Conservation (phyloP, 768 basidiomycete genomes). For the Rhodotorula graminis region DNA sequence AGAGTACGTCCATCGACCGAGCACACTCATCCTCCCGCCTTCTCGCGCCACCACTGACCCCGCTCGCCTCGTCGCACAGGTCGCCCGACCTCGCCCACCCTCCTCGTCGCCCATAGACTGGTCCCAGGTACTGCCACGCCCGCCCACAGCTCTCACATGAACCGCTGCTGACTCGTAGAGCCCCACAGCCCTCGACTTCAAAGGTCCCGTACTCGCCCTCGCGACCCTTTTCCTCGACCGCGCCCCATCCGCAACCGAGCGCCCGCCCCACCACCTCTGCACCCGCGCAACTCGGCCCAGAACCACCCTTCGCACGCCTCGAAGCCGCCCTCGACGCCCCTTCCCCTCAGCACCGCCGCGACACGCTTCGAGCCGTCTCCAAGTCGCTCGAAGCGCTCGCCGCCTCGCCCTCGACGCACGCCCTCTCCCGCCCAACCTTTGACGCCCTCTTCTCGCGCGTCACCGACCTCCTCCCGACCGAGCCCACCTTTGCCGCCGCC, state of each 20-base stretch:
- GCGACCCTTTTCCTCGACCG: background rate
- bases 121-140: slow-evolving; percentile 11
- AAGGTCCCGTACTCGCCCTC: slow-evolving; percentile 21
- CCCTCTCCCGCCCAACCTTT: background rate
- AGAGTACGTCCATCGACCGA: background rate
- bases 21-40: background rate
- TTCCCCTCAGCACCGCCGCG: background rate
- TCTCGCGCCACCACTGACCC: background rate
- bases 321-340: background rate
- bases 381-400: background rate
- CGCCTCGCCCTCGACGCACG: background rate
- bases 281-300: too few relatives aligned
- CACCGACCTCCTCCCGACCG: background rate
- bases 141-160: background rate
- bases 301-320: background rate
- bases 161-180: background rate
- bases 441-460: background rate
- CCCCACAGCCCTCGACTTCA: slow-evolving; percentile 28
- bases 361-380: background rate
- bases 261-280: background rate
- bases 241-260: background rate
- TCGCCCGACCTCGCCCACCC: background rate
- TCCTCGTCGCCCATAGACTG: slow-evolving; percentile 3
- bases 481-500: background rate
- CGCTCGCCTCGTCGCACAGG: background rate